phyloP scores from a whole-genome alignment of 495 filamentous ascomycete species.

The Talaromyces trachyspermus region DNA sequence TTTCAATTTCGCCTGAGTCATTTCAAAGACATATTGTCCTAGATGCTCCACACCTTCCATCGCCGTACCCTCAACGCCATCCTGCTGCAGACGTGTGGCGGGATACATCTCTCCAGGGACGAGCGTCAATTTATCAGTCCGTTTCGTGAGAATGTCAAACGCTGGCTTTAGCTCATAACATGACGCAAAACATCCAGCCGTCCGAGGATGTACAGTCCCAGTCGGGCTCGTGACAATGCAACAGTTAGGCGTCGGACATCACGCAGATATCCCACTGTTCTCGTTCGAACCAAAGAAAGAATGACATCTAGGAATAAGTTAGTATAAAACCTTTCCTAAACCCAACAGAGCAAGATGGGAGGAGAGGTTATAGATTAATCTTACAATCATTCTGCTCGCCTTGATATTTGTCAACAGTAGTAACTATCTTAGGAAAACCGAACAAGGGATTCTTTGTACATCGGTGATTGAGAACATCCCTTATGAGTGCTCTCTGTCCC shows the following conservation, averaged over 20 bases:
- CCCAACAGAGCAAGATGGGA: too few relatives aligned
- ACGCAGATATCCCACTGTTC: slow-evolving; percentile 84
- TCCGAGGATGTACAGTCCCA: slow-evolving; percentile 90
- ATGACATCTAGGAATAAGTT: slow-evolving; percentile 64
- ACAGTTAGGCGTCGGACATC: slow-evolving; percentile 93
- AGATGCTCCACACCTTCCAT: slow-evolving; percentile 94
- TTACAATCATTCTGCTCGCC: slow-evolving; percentile 98
- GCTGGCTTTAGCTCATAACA: slow-evolving; percentile 84
- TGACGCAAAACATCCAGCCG: slow-evolving; percentile 76
- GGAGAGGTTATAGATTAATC: slow-evolving; percentile 22
- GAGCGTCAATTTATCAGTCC: slow-evolving; percentile 70
- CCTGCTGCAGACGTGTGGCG: slow-evolving; percentile 50
- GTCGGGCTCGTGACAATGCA: slow-evolving; percentile 85
- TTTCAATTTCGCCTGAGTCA: slow-evolving; percentile 79
- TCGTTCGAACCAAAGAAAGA: slow-evolving; percentile 83
- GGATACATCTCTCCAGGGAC: slow-evolving; percentile 84
- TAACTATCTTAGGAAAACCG: slow-evolving; percentile 82
- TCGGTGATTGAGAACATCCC: slow-evolving; percentile 79
- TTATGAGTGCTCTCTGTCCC: slow-evolving; percentile 85
- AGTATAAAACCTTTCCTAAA: slow-evolving; percentile 11
- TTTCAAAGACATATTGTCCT: slow-evolving; percentile 95
- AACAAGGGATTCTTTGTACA: slow-evolving; percentile 80
- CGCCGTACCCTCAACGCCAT: slow-evolving; percentile 50
- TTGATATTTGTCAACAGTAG: slow-evolving; percentile 97
- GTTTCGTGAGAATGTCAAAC: slow-evolving; percentile 64